Evolutionary conservation across 2,329 filamentous ascomycete genomes (phyloP).

Genomic region (Fusarium floridanum): DNA sequence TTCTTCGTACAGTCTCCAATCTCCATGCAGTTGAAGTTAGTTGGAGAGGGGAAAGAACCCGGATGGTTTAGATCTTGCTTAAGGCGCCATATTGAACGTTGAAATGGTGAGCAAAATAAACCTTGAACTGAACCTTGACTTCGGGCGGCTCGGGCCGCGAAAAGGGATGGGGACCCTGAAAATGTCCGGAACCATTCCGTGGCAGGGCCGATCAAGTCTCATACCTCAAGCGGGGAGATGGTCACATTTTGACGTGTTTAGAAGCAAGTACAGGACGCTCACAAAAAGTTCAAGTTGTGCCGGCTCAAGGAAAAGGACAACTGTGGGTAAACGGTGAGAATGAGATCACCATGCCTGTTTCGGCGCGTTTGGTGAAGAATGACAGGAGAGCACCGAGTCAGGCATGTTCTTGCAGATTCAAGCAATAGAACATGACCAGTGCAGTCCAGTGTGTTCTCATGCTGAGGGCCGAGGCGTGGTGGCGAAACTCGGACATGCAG

Average conservation of each 20-base stretch:
- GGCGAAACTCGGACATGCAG: background rate
- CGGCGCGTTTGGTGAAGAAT: background rate
- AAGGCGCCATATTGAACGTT: background rate
- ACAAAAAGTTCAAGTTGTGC: background rate
- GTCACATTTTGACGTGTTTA: background rate
- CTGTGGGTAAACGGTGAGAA: background rate
- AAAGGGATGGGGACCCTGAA: background rate
- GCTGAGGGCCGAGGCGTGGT: background rate
- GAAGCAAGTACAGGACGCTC: background rate
- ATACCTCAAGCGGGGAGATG: background rate
- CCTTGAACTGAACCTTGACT: background rate
- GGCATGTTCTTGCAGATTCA: background rate
- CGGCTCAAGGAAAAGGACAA: background rate
- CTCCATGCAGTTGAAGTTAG: background rate
- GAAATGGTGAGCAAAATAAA: background rate
- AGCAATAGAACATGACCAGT: background rate
- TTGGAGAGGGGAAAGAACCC: background rate
- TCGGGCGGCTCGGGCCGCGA: background rate
- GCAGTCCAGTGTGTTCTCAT: background rate
- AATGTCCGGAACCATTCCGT: background rate
- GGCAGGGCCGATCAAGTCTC: background rate
- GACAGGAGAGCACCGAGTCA: background rate
- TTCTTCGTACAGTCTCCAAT: background rate
- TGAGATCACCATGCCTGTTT: background rate
- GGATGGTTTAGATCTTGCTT: background rate